Percentiles rank a stretch among this genome's conserved stretches.
These are phyloP conservation scores for Paspalum vaginatum DNA, from an alignment of 176 grass and related monocot genomes.

Conservation along the genomic window DNA sequence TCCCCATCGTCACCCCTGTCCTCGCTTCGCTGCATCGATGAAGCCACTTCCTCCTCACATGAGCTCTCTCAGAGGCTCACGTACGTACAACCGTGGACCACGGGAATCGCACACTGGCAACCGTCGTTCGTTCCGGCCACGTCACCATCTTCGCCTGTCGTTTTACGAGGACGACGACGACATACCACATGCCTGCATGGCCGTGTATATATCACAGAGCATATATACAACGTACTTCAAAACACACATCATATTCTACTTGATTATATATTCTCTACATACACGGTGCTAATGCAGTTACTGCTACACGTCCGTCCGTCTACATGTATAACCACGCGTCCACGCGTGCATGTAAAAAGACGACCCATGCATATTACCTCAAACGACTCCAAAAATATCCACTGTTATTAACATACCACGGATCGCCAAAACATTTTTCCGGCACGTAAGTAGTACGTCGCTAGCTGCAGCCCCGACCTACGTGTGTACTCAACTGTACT, in stretches of 20 bases:
- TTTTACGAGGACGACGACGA: background rate
- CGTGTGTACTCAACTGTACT: no score
- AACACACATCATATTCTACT: background rate
- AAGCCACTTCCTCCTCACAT: conserved; percentile 44
- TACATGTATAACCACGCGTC: no score
- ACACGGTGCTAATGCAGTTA: background rate
- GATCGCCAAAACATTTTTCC: no score
- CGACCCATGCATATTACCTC: no score
- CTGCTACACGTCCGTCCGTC: background rate
- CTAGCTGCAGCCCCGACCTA: no score
- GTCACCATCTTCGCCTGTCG: background rate
- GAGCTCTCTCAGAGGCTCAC: background rate
- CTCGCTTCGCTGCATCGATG: conserved; percentile 42
- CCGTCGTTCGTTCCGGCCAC: background rate
- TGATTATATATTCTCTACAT: background rate
- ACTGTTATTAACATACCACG: no score
- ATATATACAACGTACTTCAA: background rate
- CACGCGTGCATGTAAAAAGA: no score
- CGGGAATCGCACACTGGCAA: background rate
- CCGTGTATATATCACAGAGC: background rate
- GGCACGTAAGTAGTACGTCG: no score
- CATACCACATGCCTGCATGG: background rate
- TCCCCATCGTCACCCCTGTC: conserved; percentile 30
- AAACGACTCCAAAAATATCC: no score
- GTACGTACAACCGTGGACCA: conserved; percentile 31